Evolutionary conservation across 148 eudicot genomes (phyloP), one percentile per base, ranked within the genome.

Genomic region (Dianthus caryophyllus): DNA sequence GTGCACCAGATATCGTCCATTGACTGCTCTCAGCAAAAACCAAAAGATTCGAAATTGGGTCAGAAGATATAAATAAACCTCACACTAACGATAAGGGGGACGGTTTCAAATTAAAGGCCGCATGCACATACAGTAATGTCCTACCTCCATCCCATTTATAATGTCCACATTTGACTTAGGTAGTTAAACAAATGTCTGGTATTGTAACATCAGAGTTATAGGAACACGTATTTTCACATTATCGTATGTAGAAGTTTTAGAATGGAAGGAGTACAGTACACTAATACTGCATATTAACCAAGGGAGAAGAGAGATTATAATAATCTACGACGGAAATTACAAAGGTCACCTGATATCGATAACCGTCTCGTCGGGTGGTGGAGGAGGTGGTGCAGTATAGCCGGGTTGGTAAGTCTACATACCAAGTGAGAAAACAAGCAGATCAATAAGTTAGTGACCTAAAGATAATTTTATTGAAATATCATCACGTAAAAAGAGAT

Each of bases 351-450:
- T 87, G 77, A 87, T 85, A 72, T 90, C 96, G 47, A 90, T 90
- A 41, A 81, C 55, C 27, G 84, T 71, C 64, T 90, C 96, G 63
- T 82, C 90, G 44, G 80, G 51, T 30, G n/a, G 76, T 38, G 82
- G 84, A 57, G 85, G 87, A 61, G 87, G 88, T 26, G 91, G 96
- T 64, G 87, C 90, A 71, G 88, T 84, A 77, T 90, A 90, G 72
- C 88, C 90, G 70, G 96, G 78, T 72, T 83, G 87, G 71, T 87
- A 90, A 41, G 84, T 77, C 96, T 90, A 83, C 67, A 75, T 20
- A 56, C 38, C 70, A 72, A 56, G 21, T 16, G n/a, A 46, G 33
- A 25, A 53, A 53, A 72, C 61, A 27, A 18, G 30, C 64, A 66
- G 52, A 54, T 43, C 14, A 21, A 44, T 61, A 30, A 68, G 48